A percentile compares a stretch with the other conserved stretches of the same genome.
phyloP scores from a whole-genome alignment of 768 basidiomycete species.

The Hirschioporus abietinus region DNA sequence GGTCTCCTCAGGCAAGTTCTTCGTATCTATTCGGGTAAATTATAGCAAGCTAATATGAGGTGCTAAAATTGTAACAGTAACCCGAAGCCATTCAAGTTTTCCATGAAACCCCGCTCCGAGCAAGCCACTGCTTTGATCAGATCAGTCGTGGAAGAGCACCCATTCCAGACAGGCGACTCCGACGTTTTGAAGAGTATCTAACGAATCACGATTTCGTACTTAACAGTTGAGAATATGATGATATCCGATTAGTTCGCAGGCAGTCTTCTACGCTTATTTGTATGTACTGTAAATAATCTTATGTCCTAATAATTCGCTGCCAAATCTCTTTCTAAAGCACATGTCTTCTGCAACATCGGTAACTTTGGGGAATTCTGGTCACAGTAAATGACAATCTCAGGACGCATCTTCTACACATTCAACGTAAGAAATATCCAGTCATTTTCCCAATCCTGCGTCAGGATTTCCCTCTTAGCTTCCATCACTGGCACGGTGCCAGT shows the following conservation, averaged over 20 bases:
- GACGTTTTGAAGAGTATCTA: background rate
- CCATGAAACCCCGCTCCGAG: constrained; percentile 47
- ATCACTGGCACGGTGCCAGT: no score
- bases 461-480: no score
- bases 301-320: no score
- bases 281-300: no score
- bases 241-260: background rate
- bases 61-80: background rate
- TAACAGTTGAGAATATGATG: background rate
- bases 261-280: background rate
- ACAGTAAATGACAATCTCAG: no score
- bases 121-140: background rate
- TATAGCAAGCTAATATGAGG: background rate
- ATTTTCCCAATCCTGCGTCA: no score
- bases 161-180: background rate
- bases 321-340: no score
- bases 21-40: background rate
- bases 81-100: constrained; percentile 43
- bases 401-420: no score
- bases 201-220: background rate
- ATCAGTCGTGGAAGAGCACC: background rate
- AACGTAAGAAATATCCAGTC: no score
- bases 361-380: no score
- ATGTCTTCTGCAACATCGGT: no score
- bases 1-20: background rate